phyloP scores from a whole-genome alignment of 192 early-diverging fungal genomes.

The Backusella westeae region DNA sequence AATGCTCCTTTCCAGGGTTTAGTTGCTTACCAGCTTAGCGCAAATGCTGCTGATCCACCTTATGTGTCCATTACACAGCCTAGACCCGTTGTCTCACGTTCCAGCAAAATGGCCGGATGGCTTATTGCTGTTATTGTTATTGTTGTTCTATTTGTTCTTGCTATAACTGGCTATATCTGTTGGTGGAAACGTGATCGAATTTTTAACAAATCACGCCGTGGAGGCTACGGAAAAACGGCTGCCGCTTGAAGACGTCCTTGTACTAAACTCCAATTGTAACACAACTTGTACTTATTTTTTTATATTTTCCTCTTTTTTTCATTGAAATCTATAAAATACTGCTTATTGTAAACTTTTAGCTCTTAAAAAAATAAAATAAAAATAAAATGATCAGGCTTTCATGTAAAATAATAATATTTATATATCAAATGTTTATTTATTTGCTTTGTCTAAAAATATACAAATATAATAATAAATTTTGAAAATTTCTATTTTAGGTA shows the following conservation, averaged over 20 bases:
- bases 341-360: not conserved
- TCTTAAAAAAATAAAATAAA: not conserved
- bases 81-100: constrained; percentile 36
- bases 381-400: not conserved
- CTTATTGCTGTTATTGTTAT: constrained; percentile 47
- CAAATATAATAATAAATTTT: not conserved
- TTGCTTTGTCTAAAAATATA: not conserved
- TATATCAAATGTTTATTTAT: not conserved
- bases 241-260: not conserved
- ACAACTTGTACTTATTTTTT: not conserved
- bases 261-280: not conserved
- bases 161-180: not conserved
- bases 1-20: constrained; percentile 51
- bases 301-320: not conserved
- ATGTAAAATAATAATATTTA: not conserved
- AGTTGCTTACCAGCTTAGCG: constrained; percentile 50
- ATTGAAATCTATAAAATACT: not conserved
- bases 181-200: constrained; percentile 23
- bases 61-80: constrained; percentile 45
- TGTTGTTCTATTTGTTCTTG: constrained; percentile 38
- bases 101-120: constrained; percentile 41
- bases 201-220: not conserved
- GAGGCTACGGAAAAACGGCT: constrained; percentile 7
- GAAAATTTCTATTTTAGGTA: not conserved
- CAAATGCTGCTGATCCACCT: constrained; percentile 36